Evolutionary conservation across 2,329 filamentous ascomycete genomes (phyloP).

Genomic region (Beauveria sp.): DNA sequence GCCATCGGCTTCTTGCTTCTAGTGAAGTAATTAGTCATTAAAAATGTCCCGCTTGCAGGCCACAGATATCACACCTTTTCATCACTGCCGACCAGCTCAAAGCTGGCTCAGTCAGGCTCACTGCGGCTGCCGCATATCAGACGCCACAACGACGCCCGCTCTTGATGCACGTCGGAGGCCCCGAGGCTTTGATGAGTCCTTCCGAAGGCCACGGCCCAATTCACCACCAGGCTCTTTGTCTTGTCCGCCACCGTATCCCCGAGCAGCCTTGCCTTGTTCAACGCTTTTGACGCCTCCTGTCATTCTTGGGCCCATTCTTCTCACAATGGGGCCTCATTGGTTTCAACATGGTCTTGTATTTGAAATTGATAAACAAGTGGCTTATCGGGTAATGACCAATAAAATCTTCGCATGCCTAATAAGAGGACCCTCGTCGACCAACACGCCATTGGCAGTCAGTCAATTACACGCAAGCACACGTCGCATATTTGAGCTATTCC

Average conservation of each 20-base stretch:
- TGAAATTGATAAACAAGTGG: neutral
- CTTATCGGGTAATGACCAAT: neutral
- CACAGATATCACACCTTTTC: neutral
- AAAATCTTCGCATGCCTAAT: neutral
- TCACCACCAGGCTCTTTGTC: neutral
- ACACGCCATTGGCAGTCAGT: no score
- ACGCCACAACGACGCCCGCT: constrained; percentile 4
- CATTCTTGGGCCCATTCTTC: neutral
- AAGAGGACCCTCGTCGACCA: no score
- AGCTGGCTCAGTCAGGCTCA: neutral
- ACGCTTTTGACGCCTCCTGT: neutral
- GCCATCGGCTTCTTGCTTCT: no score
- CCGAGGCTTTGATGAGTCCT: neutral
- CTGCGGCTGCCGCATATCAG: neutral
- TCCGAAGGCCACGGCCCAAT: neutral
- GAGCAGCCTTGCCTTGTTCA: neutral
- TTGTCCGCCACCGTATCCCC: neutral
- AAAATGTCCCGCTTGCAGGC: no score
- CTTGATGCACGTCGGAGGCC: neutral
- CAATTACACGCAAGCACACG: no score
- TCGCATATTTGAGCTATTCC: neutral
- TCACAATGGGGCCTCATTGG: neutral
- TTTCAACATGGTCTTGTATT: neutral
- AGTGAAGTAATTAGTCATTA: no score
- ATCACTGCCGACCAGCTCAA: neutral